Percentiles rank a stretch among this genome's conserved stretches.
Conservation (phyloP, 306 rosid species). For the Astragalus glycyphyllos region DNA sequence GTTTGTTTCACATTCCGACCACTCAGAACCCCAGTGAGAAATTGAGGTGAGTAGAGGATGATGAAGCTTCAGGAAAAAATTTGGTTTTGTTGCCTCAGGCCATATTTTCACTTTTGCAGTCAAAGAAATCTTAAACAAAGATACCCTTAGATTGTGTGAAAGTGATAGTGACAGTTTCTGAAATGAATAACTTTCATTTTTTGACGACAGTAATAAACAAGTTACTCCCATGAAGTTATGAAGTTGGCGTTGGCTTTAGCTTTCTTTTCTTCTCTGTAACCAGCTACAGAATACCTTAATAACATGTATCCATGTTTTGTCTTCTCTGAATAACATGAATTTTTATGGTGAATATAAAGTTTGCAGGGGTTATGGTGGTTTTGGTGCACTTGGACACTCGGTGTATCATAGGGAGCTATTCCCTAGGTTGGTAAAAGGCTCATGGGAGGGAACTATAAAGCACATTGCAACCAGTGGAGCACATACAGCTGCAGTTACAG, state of each 20-base stretch:
- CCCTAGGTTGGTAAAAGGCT: slow-evolving; percentile 86
- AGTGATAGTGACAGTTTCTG: background rate
- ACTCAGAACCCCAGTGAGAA: too few species aligned
- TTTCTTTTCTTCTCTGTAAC: background rate
- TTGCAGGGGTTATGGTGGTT: slow-evolving; percentile 99
- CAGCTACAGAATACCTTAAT: background rate
- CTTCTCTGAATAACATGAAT: slow-evolving; percentile 46
- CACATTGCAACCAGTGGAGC: slow-evolving; percentile 93
- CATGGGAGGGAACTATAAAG: slow-evolving; percentile 70
- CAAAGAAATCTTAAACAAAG: too few species aligned
- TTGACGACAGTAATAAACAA: background rate
- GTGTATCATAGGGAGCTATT: slow-evolving; percentile 76
- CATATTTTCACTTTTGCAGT: too few species aligned
- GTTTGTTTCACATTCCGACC: background rate
- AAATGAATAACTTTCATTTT: background rate
- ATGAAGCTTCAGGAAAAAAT: too few species aligned
- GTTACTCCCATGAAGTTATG: background rate
- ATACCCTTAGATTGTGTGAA: too few species aligned
- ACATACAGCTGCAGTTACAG: slow-evolving; percentile 86
- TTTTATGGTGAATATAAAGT: slow-evolving; percentile 59
- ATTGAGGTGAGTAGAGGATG: too few species aligned
- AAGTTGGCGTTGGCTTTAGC: background rate
- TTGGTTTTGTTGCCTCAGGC: too few species aligned
- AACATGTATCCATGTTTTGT: slow-evolving; percentile 14
- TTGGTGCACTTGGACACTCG: slow-evolving; percentile 97